These are phyloP conservation scores for Candida insectalens DNA, from an alignment of 805 yeast species.

Conservation along the genomic window DNA sequence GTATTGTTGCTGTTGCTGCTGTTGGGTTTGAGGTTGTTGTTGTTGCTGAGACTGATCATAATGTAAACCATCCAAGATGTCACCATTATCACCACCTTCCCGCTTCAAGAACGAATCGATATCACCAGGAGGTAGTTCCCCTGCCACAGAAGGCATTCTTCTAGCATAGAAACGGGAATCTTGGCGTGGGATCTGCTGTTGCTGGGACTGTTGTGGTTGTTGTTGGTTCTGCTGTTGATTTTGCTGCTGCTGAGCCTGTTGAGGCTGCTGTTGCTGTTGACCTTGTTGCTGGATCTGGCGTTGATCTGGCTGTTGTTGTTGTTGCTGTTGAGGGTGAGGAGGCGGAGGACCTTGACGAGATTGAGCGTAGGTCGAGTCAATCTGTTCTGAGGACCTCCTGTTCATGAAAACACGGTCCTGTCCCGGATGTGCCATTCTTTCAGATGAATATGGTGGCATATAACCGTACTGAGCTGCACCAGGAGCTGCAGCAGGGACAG, in stretches of 20 bases:
- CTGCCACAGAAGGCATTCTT: too few species aligned
- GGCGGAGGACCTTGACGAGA: background rate
- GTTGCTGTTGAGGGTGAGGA: conserved; percentile 4
- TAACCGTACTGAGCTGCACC: conserved; percentile 4
- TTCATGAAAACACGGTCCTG: conserved; percentile 17
- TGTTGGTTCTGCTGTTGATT: background rate
- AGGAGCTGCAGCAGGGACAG: conserved; percentile 1
- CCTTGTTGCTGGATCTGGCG: background rate
- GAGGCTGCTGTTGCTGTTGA: conserved; percentile 4
- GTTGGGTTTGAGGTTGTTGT: conserved; percentile 9
- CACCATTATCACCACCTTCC: conserved; percentile 24
- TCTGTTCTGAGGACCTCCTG: too few species aligned
- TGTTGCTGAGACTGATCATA: conserved; percentile 7
- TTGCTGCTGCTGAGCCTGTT: conserved; percentile 2
- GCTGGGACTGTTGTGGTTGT: background rate
- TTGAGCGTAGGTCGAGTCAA: too few species aligned
- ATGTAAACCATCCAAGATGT: conserved; percentile 19
- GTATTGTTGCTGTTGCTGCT: conserved; percentile 4
- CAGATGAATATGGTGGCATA: conserved; percentile 19
- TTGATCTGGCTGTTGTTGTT: conserved; percentile 4
- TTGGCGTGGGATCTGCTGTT: background rate
- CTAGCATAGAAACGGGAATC: background rate
- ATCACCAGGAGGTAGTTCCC: too few species aligned
- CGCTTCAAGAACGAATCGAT: conserved; percentile 27
- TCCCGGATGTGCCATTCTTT: conserved; percentile 13